Base-by-base conservation (phyloP, 2,329 filamentous ascomycete genomes). In the Alternaria viburni region DNA sequence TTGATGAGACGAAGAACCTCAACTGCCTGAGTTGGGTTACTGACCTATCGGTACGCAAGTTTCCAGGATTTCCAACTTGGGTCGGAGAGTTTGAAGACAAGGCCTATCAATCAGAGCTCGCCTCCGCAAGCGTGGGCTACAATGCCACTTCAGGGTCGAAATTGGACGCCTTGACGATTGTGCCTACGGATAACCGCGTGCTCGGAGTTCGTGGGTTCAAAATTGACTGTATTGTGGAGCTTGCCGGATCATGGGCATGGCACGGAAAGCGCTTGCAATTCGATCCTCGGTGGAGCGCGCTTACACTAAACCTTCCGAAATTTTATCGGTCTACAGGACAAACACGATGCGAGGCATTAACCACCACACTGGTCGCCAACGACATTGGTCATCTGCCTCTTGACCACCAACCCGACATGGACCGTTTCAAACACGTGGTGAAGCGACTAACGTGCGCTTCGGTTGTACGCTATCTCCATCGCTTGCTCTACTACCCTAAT, bases 21-120 rank as follows among this genome's bases (percentile, higher is more conserved):
- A 50, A 59, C 8, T 43, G 47, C 36, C 13, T 59, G 17, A 52
- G 47, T 21, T 59, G 57, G 57, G 57, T 59, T 11, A 45, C 32
- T 1, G 47, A 59, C 23, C 11, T 23, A 13, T 23, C 49, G 10
- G 10, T 21, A 23, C 36, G 46, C 13, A 25, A 15, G 23, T 45
- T 44, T 6, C 13, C 57, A 5, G 2, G 17, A 2, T 32, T 46
- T 13, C 49, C 57, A 15, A 52, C 47, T 12, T 59, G 57, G 57
- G 28, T 59, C 17, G 57, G 57, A 5, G 57, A 59, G 2, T 54
- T 59, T 25, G 57, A 59, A 12, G 32, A 52, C n/a, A 45, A 44
- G 5, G 23, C 44, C 57, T 21, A 36, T 25, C 57, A 59, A 23
- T 26, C 50, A 36, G 57, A 59, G 26, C 57, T 59, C 2, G 57